Evolutionary conservation across 2,329 filamentous ascomycete species (phyloP).

Genomic region (Exophiala viscosa): DNA sequence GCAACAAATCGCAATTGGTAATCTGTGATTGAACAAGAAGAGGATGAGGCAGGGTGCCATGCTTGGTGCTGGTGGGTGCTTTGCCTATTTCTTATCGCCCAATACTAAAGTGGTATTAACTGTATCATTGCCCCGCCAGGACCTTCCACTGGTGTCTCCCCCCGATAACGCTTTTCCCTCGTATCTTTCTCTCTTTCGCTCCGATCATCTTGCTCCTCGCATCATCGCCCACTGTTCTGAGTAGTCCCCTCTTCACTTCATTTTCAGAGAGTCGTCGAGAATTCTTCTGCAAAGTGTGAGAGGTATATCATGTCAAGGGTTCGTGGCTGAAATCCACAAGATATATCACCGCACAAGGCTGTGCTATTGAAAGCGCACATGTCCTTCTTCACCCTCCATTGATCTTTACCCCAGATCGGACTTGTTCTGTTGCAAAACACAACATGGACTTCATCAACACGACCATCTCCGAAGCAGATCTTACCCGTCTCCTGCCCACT

Average conservation of each 20-base stretch:
- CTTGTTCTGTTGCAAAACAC: conserved; percentile 21
- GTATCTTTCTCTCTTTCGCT: neutral
- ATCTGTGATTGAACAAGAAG: too few relatives aligned
- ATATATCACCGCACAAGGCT: conserved; percentile 15
- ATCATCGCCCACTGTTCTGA: neutral
- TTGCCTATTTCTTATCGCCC: too few relatives aligned
- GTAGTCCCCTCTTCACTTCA: neutral
- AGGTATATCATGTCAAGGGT: neutral
- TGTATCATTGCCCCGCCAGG: too few relatives aligned
- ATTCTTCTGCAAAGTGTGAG: too few relatives aligned
- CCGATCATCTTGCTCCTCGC: too few relatives aligned
- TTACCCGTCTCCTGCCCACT: conserved; percentile 29
- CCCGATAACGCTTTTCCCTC: neutral
- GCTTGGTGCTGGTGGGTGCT: too few relatives aligned
- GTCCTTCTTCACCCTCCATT: conserved; percentile 16
- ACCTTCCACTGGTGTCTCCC: neutral
- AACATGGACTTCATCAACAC: conserved; percentile 22
- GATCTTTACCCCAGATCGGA: conserved; percentile 15
- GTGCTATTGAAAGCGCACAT: conserved; percentile 21
- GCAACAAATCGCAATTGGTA: too few relatives aligned
- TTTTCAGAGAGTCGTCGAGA: neutral
- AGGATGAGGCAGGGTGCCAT: too few relatives aligned
- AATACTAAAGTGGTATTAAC: too few relatives aligned
- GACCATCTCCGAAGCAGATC: conserved; percentile 30
- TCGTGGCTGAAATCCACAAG: neutral